These are phyloP conservation scores for Vigna angularis DNA, from an alignment of 306 rosid genomes.

Conservation along the genomic window DNA sequence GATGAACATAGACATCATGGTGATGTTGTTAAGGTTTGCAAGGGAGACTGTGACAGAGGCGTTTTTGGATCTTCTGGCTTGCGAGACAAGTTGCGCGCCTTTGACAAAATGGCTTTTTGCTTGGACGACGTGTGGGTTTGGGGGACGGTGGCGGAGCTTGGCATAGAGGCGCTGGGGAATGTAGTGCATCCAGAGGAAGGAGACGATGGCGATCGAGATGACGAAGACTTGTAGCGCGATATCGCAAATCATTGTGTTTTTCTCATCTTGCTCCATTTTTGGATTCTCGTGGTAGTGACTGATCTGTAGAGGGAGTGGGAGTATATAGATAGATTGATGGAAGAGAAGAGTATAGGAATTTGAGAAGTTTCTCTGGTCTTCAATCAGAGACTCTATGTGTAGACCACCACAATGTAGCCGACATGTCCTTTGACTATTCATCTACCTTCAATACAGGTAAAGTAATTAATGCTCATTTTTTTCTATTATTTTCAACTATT, in stretches of 20 bases:
- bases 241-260: constrained; percentile 58
- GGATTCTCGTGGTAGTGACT: neutral
- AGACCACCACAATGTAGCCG: neutral
- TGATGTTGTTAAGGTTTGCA: constrained; percentile 26
- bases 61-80: constrained; percentile 58
- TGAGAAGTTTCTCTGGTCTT: neutral
- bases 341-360: neutral
- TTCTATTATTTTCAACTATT: no score
- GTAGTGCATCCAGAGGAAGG: constrained; percentile 68
- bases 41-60: constrained; percentile 41
- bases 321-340: neutral
- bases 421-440: neutral
- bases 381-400: neutral
- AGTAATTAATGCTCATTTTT: no score
- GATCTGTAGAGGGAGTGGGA: neutral
- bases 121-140: constrained; percentile 49
- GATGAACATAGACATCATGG: constrained; percentile 62
- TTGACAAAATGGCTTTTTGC: constrained; percentile 82
- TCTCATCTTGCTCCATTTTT: constrained; percentile 36
- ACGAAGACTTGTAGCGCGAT: constrained; percentile 62
- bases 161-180: constrained; percentile 63
- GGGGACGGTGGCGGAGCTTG: constrained; percentile 65
- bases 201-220: constrained; percentile 48
- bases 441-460: no score
- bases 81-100: constrained; percentile 83